Base-by-base conservation (phyloP, 805 yeast species). In the Yarrowia sp. region DNA sequence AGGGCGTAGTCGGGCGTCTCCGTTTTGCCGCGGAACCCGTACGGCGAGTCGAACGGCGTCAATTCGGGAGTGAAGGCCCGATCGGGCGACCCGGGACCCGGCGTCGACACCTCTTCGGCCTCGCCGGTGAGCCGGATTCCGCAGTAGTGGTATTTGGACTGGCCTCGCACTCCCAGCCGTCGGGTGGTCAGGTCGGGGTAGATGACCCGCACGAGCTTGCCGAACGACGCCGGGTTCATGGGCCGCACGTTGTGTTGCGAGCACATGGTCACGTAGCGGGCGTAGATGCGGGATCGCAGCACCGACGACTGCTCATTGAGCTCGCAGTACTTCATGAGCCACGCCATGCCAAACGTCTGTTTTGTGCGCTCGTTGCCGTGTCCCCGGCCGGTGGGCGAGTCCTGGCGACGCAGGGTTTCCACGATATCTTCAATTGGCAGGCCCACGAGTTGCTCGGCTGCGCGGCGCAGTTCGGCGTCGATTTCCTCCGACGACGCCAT, bases 131-230 rank as follows among this genome's bases (percentile, higher is more conserved):
- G 77, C 70, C 82, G 83, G 65, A 92, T 81, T 2, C 96, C 96
- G 76, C 94, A 89, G 74, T 91, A 92, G 75, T 91, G 96, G 76
- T 92, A 92, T 74, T 89, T 89, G 20, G 94, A 87, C 73, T 88
- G 89, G 1, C 93, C 93, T 61, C 96, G 81, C 76, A 87, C 85
- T 1, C 97, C 97, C 66, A 92, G 79, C 66, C 97, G 82, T 70
- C 96, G 83, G 0, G 95, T 89, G 38, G 87, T 86, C 70, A 91
- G 79, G 67, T 81, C 80, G 0, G 96, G 95, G 72, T 84, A 89
- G 5, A 86, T 77, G 5, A 87, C 79, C 68, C 87, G 81, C 19
- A 90, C 91, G 50, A 89, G 78, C 73, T 88, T 90, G 4, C 96
- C 97, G 73, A 91, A 85, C 2, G 90, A 85, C 0, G 96, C 94